Conservation (phyloP, 768 basidiomycete genomes). For the Mycena alexandri region DNA sequence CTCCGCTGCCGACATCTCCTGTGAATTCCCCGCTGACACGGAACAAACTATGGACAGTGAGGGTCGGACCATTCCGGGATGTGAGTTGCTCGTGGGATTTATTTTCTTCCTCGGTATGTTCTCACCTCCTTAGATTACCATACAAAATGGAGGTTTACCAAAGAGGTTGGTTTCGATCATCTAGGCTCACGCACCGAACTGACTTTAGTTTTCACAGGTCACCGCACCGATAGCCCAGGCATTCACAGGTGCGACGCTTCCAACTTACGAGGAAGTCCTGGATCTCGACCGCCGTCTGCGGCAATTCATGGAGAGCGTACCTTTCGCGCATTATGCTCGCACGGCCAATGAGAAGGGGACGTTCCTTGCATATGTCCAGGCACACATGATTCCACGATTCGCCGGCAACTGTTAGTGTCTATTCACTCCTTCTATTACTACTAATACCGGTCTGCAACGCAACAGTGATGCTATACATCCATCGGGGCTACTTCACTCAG, state of each 20-base stretch:
- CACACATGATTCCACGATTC: constrained; percentile 4
- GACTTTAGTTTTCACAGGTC: constrained; percentile 16
- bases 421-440: background rate
- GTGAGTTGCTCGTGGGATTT: background rate
- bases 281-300: constrained; percentile 27
- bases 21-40: constrained; percentile 16
- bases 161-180: constrained; percentile 9
- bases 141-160: constrained; percentile 15
- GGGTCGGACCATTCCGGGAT: background rate
- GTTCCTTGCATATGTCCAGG: constrained; percentile 15
- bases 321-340: constrained; percentile 10
- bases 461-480: constrained; percentile 59
- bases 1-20: constrained; percentile 37
- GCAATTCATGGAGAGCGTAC: constrained; percentile 15
- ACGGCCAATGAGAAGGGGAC: background rate
- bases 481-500: constrained; percentile 61
- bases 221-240: constrained; percentile 43
- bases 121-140: constrained; percentile 1
- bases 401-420: no score
- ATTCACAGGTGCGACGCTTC: constrained; percentile 43
- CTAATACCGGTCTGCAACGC: background rate
- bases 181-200: background rate
- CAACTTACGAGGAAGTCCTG: constrained; percentile 44
- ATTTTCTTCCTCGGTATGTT: no score
- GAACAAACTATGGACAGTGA: constrained; percentile 9